These are phyloP conservation scores for Mycena albidolilacea DNA, from an alignment of 768 basidiomycete species.

Conservation along the genomic window DNA sequence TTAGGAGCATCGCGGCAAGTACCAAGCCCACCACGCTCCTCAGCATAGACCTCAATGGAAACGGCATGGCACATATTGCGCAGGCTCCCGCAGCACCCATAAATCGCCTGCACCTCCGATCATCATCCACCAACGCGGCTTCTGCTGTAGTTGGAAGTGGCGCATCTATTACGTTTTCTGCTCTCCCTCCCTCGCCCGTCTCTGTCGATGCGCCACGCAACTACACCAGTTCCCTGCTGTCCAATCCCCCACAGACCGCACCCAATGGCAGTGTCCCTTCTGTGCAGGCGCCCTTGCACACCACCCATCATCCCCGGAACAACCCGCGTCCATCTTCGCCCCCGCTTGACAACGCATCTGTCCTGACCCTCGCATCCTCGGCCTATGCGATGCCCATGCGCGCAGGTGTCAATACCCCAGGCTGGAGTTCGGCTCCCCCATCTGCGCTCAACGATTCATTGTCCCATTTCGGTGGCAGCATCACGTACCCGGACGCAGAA, in stretches of 20 bases:
- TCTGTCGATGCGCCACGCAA: conserved; percentile 58
- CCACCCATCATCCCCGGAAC: conserved; percentile 93
- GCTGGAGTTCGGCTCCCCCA: conserved; percentile 60
- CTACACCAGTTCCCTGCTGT: conserved; percentile 42
- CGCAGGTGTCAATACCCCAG: conserved; percentile 57
- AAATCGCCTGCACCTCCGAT: conserved; percentile 71
- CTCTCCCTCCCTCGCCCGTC: conserved; percentile 66
- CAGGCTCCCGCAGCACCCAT: conserved; percentile 79
- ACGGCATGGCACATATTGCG: conserved; percentile 93
- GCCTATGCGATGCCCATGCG: conserved; percentile 84
- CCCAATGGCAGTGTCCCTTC: conserved; percentile 48
- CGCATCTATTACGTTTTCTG: conserved; percentile 81
- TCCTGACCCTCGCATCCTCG: conserved; percentile 94
- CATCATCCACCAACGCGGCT: conserved; percentile 69
- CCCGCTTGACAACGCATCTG: conserved; percentile 92
- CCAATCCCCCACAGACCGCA: conserved; percentile 46
- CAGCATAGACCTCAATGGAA: conserved; percentile 87
- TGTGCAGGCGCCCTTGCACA: conserved; percentile 90
- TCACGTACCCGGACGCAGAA: conserved; percentile 71
- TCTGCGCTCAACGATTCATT: conserved; percentile 74
- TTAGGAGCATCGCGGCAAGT: conserved; percentile 86
- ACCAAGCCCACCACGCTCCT: conserved; percentile 96
- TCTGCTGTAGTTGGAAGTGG: conserved; percentile 61
- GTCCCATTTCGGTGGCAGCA: conserved; percentile 80
- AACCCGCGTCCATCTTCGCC: conserved; percentile 95